Conservation (phyloP, 768 basidiomycete genomes). For the Cyathus striatus region DNA sequence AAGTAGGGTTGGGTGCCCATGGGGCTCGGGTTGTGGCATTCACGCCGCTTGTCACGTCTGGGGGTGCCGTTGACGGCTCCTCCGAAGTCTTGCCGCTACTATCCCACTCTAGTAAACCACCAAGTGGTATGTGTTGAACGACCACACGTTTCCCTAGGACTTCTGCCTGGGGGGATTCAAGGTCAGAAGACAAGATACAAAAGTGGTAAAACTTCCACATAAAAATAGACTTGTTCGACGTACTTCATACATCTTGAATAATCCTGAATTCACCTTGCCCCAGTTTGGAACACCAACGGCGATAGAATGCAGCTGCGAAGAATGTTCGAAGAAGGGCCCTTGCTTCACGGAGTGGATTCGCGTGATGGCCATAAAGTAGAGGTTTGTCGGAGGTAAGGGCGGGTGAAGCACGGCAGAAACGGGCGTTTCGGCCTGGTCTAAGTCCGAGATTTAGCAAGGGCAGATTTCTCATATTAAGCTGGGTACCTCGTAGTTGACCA, state of each 20-base stretch:
- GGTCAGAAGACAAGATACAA: neutral
- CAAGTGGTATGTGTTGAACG: constrained; percentile 88
- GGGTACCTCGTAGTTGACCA: constrained; percentile 74
- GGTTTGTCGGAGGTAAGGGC: constrained; percentile 58
- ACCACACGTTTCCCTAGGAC: constrained; percentile 94
- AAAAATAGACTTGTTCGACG: constrained; percentile 14
- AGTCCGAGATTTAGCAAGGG: neutral
- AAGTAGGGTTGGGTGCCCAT: constrained; percentile 3
- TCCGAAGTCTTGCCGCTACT: constrained; percentile 7
- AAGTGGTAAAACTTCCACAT: neutral
- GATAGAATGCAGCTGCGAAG: constrained; percentile 83
- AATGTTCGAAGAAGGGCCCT: constrained; percentile 91
- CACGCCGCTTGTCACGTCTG: too few species aligned
- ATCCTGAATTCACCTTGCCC: constrained; percentile 84
- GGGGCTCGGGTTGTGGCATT: constrained; percentile 6
- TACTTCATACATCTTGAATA: constrained; percentile 96
- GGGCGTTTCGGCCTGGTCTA: constrained; percentile 61
- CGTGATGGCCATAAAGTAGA: constrained; percentile 76
- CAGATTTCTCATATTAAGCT: constrained; percentile 3
- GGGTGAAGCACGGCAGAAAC: constrained; percentile 59
- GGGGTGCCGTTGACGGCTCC: too few species aligned
- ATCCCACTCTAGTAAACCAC: constrained; percentile 74
- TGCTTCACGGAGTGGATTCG: constrained; percentile 78
- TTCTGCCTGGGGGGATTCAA: constrained; percentile 57
- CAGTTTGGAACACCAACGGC: constrained; percentile 86